Evolutionary conservation across 768 basidiomycete species (phyloP).

Genomic region (Neoboletus brunneissimus): DNA sequence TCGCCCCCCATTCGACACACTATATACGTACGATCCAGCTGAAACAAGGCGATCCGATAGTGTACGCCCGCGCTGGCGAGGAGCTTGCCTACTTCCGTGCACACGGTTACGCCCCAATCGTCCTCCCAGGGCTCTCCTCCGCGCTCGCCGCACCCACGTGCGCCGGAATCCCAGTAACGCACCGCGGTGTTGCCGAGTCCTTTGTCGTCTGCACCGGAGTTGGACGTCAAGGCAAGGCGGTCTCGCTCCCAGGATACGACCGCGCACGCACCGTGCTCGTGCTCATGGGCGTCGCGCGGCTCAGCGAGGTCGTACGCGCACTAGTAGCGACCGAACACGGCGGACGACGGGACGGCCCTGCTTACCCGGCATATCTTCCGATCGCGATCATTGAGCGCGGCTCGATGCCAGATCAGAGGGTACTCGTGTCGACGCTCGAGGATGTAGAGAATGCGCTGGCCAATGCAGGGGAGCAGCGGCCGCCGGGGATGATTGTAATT

Average conservation of each 20-base stretch:
- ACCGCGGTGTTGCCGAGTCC: slow-evolving; percentile 89
- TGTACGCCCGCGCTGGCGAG: slow-evolving; percentile 93
- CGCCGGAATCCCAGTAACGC: slow-evolving; percentile 91
- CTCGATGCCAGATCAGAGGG: slow-evolving; percentile 90
- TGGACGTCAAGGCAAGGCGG: slow-evolving; percentile 78
- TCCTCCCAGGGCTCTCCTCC: slow-evolving; percentile 88
- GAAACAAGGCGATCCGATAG: slow-evolving; percentile 96
- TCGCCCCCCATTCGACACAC: neutral
- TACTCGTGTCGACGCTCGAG: slow-evolving; percentile 72
- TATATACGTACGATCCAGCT: slow-evolving; percentile 45
- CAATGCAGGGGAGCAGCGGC: slow-evolving; percentile 78
- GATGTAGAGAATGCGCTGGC: slow-evolving; percentile 71
- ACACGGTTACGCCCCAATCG: slow-evolving; percentile 77
- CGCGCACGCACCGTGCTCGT: slow-evolving; percentile 77
- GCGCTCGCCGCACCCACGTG: slow-evolving; percentile 88
- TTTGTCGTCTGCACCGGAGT: slow-evolving; percentile 94
- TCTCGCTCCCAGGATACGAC: slow-evolving; percentile 85
- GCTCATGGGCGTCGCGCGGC: slow-evolving; percentile 93
- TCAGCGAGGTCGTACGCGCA: slow-evolving; percentile 66
- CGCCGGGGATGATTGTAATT: slow-evolving; percentile 94
- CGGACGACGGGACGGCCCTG: slow-evolving; percentile 48
- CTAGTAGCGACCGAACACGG: slow-evolving; percentile 37
- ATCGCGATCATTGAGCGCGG: slow-evolving; percentile 94
- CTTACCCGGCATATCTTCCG: slow-evolving; percentile 75
- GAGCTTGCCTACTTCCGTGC: slow-evolving; percentile 91